These are phyloP conservation scores for Auricularia cornea DNA, from an alignment of 768 basidiomycete genomes.

Conservation along the genomic window DNA sequence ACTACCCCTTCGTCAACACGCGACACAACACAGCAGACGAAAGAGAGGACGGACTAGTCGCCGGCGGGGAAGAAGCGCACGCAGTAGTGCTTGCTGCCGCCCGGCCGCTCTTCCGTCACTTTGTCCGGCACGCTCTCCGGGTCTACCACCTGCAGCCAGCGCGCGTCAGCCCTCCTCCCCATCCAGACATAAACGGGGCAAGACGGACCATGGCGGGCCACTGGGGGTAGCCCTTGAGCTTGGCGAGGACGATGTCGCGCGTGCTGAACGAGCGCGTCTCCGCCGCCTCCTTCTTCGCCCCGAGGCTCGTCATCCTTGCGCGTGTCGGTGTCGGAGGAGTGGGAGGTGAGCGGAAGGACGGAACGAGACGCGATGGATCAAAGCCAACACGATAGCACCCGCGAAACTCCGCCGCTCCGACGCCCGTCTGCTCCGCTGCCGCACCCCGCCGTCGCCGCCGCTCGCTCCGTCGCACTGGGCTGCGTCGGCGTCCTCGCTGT, in stretches of 20 bases:
- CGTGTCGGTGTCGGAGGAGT: neutral
- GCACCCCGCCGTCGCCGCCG: too few relatives aligned
- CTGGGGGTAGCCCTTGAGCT: conserved; percentile 87
- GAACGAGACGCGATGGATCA: neutral
- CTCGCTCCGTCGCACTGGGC: too few relatives aligned
- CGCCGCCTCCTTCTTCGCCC: conserved; percentile 31
- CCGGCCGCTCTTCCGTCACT: conserved; percentile 66
- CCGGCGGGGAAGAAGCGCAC: conserved; percentile 88
- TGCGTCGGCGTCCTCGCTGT: too few relatives aligned
- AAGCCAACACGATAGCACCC: neutral
- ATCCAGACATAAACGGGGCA: neutral
- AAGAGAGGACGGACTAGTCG: conserved; percentile 65
- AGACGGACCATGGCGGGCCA: conserved; percentile 90
- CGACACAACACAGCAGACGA: too few relatives aligned
- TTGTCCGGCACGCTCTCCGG: conserved; percentile 50
- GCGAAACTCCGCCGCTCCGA: neutral
- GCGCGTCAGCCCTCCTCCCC: too few relatives aligned
- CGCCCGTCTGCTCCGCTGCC: too few relatives aligned
- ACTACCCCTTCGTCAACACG: too few relatives aligned
- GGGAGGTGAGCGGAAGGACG: neutral
- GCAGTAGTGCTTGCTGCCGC: conserved; percentile 68
- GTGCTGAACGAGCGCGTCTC: conserved; percentile 44
- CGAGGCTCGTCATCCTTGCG: conserved; percentile 1
- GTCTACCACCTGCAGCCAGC: conserved; percentile 60
- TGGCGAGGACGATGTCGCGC: conserved; percentile 84